These are phyloP conservation scores for Paecilomyces sp. DNA, from an alignment of 2,329 filamentous ascomycete genomes.

Conservation along the genomic window DNA sequence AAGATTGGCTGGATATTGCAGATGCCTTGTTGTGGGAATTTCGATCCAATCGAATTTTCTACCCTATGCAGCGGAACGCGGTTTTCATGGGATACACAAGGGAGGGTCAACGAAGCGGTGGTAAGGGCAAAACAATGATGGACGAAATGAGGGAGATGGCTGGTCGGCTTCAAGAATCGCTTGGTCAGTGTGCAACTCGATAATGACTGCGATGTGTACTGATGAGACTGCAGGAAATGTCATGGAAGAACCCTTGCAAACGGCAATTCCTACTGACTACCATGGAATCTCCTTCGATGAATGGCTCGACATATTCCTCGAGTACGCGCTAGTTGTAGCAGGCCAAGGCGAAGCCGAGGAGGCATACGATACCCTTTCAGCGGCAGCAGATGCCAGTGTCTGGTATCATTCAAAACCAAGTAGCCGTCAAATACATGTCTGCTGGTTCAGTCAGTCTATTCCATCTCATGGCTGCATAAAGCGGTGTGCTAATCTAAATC, in stretches of 20 bases:
- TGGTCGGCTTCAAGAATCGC: conserved; percentile 33
- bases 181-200: conserved; percentile 25
- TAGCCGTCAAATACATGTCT: conserved; percentile 66
- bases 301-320: conserved; percentile 87
- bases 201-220: not conserved
- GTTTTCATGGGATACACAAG: conserved; percentile 44
- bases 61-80: conserved; percentile 45
- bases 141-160: conserved; percentile 39
- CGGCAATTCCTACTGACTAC: conserved; percentile 49
- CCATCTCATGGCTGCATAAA: not conserved
- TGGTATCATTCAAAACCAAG: conserved; percentile 66
- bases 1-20: conserved; percentile 54
- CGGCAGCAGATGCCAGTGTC: conserved; percentile 71
- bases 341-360: conserved; percentile 59
- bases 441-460: conserved; percentile 59
- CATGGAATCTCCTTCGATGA: conserved; percentile 72
- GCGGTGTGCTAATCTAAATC: conserved; percentile 13
- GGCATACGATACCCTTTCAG: conserved; percentile 72
- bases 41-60: conserved; percentile 53
- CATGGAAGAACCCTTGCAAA: conserved; percentile 18
- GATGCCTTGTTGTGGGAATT: conserved; percentile 55
- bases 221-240: conserved; percentile 10
- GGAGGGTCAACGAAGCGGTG: conserved; percentile 31
- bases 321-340: conserved; percentile 74
- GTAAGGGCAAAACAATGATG: conserved; percentile 28